Conservation (phyloP, 345 rosid genomes). For the Xanthoceras sorbifolium region DNA sequence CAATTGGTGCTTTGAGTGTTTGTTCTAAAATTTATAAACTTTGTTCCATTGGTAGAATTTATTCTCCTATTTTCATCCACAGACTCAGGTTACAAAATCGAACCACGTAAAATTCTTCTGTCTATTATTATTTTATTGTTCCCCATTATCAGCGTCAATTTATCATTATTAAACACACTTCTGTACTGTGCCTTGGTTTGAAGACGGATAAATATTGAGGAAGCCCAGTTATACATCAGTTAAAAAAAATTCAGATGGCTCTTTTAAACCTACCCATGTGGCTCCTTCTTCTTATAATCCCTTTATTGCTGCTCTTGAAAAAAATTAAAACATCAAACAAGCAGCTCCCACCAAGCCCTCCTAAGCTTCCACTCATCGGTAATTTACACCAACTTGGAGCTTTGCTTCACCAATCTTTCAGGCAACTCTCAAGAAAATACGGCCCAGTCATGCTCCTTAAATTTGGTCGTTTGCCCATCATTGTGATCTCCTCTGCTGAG, state of each 20-base stretch:
- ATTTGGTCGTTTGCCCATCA: conserved; percentile 28
- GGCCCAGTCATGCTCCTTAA: conserved; percentile 39
- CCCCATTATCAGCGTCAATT: no score
- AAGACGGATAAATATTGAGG: background rate
- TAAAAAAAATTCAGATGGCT: background rate
- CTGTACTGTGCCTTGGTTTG: no score
- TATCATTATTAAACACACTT: no score
- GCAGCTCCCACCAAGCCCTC: conserved; percentile 31
- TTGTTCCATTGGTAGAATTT: no score
- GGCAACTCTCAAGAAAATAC: conserved; percentile 24
- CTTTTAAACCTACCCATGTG: background rate
- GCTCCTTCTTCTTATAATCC: conserved; percentile 5
- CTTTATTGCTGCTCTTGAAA: background rate
- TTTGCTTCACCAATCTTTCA: conserved; percentile 25
- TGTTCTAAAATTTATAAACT: no score
- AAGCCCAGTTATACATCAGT: no score
- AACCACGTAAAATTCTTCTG: no score
- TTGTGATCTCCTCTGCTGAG: conserved; percentile 36
- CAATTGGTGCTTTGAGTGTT: no score
- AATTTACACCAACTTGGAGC: conserved; percentile 22
- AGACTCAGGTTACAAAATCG: no score
- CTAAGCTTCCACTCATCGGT: conserved; percentile 20
- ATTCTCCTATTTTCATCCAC: no score
- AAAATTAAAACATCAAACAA: background rate
- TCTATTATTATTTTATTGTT: no score